Evolutionary conservation across 768 basidiomycete genomes (phyloP), one percentile per base, ranked within the genome.

Genomic region (Macrolepiota albuminosa): DNA sequence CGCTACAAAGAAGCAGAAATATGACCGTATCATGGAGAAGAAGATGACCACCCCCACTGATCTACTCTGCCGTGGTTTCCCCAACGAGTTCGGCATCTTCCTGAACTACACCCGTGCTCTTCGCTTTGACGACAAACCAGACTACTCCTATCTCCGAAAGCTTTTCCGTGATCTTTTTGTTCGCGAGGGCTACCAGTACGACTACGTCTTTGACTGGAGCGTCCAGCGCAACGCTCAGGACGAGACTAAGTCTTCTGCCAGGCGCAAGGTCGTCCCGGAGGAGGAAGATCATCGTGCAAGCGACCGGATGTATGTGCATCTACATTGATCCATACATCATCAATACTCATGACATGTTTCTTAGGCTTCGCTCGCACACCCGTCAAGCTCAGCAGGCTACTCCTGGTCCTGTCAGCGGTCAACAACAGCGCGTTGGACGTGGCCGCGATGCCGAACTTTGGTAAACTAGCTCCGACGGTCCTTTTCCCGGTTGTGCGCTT

Each of bases 11-110:
- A 99, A 99, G 86, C 97, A 99, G 83, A 99, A 99, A 81, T 98
- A 98, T 75, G 97, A 98, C 76, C 89, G 97, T 61, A 99, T 99
- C 80, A 99, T 99, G 97, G 97, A 99, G 79, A 99, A 99, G 86
- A 99, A 99, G 86, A 98, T 99, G 95, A 98, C 97, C 40, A 97
- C 95, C 0, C 93, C 95, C 14, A 95, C 93, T 54, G 95, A 98
- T 72, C 81, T 96, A 60, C 86, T 99, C 33, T 98, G 96, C 81
- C 95, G 96, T 66, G 95, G 93, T n/a, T 98, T 97, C 85, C 96
- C 97, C 62, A 95, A 95, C 80, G 97, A 99, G 78, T 97, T 98
- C 65, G 96, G 95, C 45, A 97, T 98, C 67, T 98, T 98, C 84
- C 80, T 99, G 69, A 99, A 98, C 80, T 99, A 98, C 78, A 96